Evolutionary conservation across 2,329 filamentous ascomycete species (phyloP).

Genomic region (Cytospora paraplurivora): DNA sequence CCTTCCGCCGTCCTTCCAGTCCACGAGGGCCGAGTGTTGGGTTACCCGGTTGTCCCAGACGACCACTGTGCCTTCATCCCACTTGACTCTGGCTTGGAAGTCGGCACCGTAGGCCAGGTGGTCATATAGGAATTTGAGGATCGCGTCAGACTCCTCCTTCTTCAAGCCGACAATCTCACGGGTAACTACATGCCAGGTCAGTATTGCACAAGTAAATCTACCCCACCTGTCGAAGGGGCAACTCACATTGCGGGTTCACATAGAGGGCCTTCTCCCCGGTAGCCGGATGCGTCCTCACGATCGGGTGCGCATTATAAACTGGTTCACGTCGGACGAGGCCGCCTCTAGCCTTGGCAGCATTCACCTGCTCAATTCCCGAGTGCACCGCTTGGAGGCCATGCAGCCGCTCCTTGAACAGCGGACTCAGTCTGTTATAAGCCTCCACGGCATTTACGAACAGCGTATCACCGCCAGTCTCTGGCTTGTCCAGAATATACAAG

Average conservation of each 20-base stretch:
- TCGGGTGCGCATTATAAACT: constrained; percentile 71
- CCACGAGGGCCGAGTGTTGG: constrained; percentile 75
- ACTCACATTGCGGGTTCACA: constrained; percentile 79
- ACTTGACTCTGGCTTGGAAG: constrained; percentile 74
- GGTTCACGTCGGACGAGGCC: constrained; percentile 76
- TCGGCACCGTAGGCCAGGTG: constrained; percentile 73
- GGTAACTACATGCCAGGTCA: constrained; percentile 59
- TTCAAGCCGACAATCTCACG: constrained; percentile 80
- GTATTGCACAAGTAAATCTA: background rate
- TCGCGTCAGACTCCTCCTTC: constrained; percentile 79
- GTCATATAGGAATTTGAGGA: constrained; percentile 77
- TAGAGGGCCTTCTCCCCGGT: constrained; percentile 85
- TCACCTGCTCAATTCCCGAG: constrained; percentile 79
- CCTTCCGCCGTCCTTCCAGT: constrained; percentile 79
- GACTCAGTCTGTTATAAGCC: constrained; percentile 80
- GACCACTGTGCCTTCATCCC: constrained; percentile 78
- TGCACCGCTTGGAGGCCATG: constrained; percentile 82
- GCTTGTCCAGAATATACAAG: constrained; percentile 82
- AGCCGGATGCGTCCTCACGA: constrained; percentile 78
- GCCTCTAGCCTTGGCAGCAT: constrained; percentile 65
- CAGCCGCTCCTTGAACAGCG: constrained; percentile 75
- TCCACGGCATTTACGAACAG: constrained; percentile 78
- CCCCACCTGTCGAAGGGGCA: constrained; percentile 17
- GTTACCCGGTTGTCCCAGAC: constrained; percentile 87
- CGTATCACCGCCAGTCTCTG: constrained; percentile 79